These are phyloP conservation scores for Allium fistulosum DNA, from an alignment of 106 monocot species.

Conservation along the genomic window DNA sequence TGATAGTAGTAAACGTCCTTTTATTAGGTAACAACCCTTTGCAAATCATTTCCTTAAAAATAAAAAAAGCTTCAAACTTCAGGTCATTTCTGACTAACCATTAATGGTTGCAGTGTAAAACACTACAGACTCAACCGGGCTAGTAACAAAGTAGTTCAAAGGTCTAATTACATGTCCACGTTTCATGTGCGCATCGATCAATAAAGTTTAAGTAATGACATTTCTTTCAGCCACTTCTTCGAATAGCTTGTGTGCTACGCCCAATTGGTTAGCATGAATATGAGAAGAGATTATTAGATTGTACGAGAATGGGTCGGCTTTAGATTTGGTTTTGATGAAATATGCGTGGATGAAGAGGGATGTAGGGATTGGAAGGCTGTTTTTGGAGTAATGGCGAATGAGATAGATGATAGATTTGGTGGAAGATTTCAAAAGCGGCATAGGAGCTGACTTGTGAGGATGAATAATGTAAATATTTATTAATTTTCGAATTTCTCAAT, in stretches of 20 bases:
- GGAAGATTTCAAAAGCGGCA: conserved; percentile 3
- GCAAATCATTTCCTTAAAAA: conserved; percentile 31
- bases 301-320: conserved; percentile 16
- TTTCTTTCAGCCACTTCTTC: conserved; percentile 38
- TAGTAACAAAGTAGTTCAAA: conserved; percentile 14
- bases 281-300: conserved; percentile 20
- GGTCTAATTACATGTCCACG: conserved; percentile 21
- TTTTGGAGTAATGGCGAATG: conserved; percentile 13
- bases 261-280: conserved; percentile 6
- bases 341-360: conserved; percentile 30
- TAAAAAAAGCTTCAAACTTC: conserved; percentile 18
- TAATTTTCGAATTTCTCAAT: too few relatives aligned
- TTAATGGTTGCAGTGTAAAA: conserved; percentile 38
- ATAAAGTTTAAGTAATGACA: conserved; percentile 23
- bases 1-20: conserved; percentile 27
- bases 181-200: conserved; percentile 62
- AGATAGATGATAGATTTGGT: conserved; percentile 26
- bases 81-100: too few relatives aligned
- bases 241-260: conserved; percentile 25
- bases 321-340: conserved; percentile 14
- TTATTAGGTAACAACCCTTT: conserved; percentile 33
- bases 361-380: conserved; percentile 9
- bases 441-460: background rate
- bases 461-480: too few relatives aligned
- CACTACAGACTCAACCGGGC: conserved; percentile 22